phyloP scores from a whole-genome alignment of 2,329 filamentous ascomycete species.

The Verticillium alfalfae region DNA sequence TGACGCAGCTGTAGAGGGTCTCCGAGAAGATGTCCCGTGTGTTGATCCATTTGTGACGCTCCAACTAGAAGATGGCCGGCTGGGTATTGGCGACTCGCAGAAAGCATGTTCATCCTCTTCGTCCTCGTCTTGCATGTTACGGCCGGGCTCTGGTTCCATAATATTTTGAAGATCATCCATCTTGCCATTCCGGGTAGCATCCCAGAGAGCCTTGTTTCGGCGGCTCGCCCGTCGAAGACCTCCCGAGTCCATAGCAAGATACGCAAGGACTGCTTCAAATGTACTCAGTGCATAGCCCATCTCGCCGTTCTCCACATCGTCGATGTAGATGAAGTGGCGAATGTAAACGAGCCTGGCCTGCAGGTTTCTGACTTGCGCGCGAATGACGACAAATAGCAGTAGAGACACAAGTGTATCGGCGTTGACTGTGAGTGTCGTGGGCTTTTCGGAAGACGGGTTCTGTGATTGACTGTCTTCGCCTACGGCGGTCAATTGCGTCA shows the following conservation, averaged over 20 bases:
- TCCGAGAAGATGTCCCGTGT: slow-evolving; percentile 24
- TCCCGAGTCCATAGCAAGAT: slow-evolving; percentile 76
- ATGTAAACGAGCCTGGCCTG: slow-evolving; percentile 91
- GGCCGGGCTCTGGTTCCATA: slow-evolving; percentile 63
- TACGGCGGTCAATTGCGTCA: slow-evolving; percentile 57
- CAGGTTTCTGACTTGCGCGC: slow-evolving; percentile 80
- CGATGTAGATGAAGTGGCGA: slow-evolving; percentile 94
- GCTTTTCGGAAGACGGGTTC: slow-evolving; percentile 44
- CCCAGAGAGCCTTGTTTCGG: slow-evolving; percentile 82
- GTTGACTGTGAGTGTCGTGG: slow-evolving; percentile 58
- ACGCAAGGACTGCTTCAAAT: slow-evolving; percentile 87
- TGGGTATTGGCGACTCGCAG: slow-evolving; percentile 24
- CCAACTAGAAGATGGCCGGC: slow-evolving; percentile 40
- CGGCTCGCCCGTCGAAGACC: slow-evolving; percentile 79
- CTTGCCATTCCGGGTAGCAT: slow-evolving; percentile 74
- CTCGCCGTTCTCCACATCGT: slow-evolving; percentile 94
- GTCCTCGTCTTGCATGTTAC: slow-evolving; percentile 35
- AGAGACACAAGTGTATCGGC: slow-evolving; percentile 92
- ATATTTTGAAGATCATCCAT: slow-evolving; percentile 70
- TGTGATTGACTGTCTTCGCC: background rate
- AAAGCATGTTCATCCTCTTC: slow-evolving; percentile 34
- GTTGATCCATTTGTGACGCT: slow-evolving; percentile 37
- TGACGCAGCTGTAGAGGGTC: slow-evolving; percentile 31
- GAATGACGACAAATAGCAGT: slow-evolving; percentile 85
- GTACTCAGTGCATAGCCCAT: slow-evolving; percentile 95